Evolutionary conservation across 805 yeast species (phyloP).

Genomic region (Isabelozyma rhagii): DNA sequence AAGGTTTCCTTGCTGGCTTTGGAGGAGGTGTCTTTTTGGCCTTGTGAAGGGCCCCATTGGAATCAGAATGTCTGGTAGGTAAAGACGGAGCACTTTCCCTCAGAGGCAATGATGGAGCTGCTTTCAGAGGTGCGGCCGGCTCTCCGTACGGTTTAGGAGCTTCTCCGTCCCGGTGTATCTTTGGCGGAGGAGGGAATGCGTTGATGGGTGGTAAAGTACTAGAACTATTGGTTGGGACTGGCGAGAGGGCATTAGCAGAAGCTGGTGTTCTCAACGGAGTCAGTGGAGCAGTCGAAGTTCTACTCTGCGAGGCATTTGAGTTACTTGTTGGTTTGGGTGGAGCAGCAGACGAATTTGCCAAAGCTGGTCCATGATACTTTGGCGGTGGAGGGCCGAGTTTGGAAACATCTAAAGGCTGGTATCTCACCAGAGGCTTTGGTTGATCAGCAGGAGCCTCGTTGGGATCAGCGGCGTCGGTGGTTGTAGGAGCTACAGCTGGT

Average conservation of each 20-base stretch:
- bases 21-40: conserved; percentile 39
- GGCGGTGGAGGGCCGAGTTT: conserved; percentile 50
- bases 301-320: not conserved
- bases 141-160: not conserved
- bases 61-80: conserved; percentile 1
- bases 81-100: not conserved
- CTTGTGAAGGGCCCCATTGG: conserved; percentile 9
- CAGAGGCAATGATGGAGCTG: not conserved
- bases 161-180: conserved; percentile 4
- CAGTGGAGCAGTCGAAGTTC: conserved; percentile 6
- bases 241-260: conserved; percentile 1
- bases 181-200: conserved; percentile 14
- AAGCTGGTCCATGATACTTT: conserved; percentile 13
- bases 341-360: not conserved
- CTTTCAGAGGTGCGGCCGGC: not conserved
- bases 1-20: conserved; percentile 36
- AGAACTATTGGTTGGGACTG: conserved; percentile 1
- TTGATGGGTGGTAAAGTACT: conserved; percentile 2
- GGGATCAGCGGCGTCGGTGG: conserved; percentile 9
- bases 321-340: conserved; percentile 7
- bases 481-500: not conserved
- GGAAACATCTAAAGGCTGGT: conserved; percentile 29
- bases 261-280: not conserved
- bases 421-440: not conserved
- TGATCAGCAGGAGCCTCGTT: conserved; percentile 4